Base-by-base conservation (phyloP, 805 yeast genomes). In the Wickerhamomyces kurtzmanii region DNA sequence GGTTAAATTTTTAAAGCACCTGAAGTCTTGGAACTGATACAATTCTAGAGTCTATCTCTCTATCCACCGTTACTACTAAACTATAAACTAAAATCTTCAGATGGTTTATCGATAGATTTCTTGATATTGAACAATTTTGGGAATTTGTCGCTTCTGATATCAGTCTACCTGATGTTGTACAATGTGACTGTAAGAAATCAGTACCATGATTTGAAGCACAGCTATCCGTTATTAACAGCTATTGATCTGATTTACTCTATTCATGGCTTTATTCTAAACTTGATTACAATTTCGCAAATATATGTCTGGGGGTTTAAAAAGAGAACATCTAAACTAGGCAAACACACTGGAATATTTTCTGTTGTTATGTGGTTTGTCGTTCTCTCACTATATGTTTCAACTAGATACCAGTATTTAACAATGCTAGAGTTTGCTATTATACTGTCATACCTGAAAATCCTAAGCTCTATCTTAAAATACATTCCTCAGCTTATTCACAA, bases 401-500 rank as follows among this genome's bases (percentile, higher is more conserved):
- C 24, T 11, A 26, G 10, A 9, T 14, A 30, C 6, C 32, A 31
- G 18, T 15, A 31, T 5, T 38, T 38, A n/a, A 45, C 54, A 15
- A 33, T 48, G 8, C 30, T 62, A 18, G 50, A 51, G 15, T 39
- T 59, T 11, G 57, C 62, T 0, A 29, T 61, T 5, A 29, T 43
- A 15, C 38, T 63, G 4, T 55, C 67, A 1, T 59, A 59, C 34
- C 45, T 66, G 31, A 71, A 71, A 45, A 58, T 71, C 11, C 27
- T 49, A 11, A 60, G 68, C 57, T 67, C 75, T 18, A 42, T 68
- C 25, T 50, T 66, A 24, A 71, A 71, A 38, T 66, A 71, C 40
- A 53, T 81, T 17, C 98, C 98, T 0, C 98, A 89, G 53, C 80
- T 89, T 30, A 57, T 69, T 32, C 93, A 82, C 47, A 89, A 89